Base-by-base conservation (phyloP, 257 asterid genomes). In the Agastache rugosa region DNA sequence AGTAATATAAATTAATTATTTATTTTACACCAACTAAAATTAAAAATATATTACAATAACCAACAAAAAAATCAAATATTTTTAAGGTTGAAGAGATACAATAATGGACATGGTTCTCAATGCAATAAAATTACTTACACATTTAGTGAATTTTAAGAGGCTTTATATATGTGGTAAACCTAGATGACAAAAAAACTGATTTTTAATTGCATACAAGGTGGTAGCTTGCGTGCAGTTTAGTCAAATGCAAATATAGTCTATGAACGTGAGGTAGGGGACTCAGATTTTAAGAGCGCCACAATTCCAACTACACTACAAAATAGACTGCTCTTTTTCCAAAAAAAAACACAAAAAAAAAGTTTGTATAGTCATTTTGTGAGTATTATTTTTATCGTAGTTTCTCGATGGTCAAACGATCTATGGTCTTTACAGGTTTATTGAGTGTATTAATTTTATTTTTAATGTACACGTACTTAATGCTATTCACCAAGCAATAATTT, bases 171-270 rank as follows among this genome's bases (percentile, higher is more conserved):
- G 29, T 25, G 29, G 29, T 25, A 25, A n/a, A n/a, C n/a, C n/a
- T n/a, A n/a, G n/a, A n/a, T n/a, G n/a, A n/a, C n/a, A n/a, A n/a
- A n/a, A n/a, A n/a, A n/a, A n/a, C n/a, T n/a, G n/a, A n/a, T n/a
- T n/a, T n/a, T n/a, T n/a, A n/a, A n/a, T n/a, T n/a, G 39, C 42
- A 37, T 37, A 16, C 17, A 16, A 15, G 19, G 54, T 47, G 20
- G 2, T 15, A 48, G 55, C 22, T 15, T 48, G 9, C 15, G 16
- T 56, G 62, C 34, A 55, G 7, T 55, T 55, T 55, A 23, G 63
- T 56, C 63, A 22, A 55, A 55, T 55, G 62, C 62, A 55, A 55
- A 11, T 14, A 19, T 55, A 12, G 63, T 56, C 37, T 11, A 56
- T 56, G 4, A 56, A 56, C 63, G 35, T 56, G 63, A 25, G 27